Evolutionary conservation across 192 early-diverging fungal genomes (phyloP).

Genomic region (Allomyces macrogynus): DNA sequence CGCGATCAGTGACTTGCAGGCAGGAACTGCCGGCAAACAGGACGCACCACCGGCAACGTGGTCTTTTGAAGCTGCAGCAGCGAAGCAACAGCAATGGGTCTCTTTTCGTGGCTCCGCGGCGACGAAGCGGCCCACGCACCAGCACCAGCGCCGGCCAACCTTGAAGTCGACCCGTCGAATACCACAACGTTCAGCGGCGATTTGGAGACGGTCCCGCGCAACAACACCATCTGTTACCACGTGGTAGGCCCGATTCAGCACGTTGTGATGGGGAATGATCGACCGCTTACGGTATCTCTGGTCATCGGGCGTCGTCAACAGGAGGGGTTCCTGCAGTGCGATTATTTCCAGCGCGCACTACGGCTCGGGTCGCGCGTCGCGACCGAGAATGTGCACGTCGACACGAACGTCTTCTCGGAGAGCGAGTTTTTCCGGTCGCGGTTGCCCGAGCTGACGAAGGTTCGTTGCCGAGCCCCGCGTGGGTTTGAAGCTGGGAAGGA

Average conservation of each 20-base stretch:
- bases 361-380: background rate
- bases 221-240: background rate
- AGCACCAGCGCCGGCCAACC: background rate
- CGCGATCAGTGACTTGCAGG: no score
- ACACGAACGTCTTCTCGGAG: background rate
- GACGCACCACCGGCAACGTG: no score
- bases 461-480: background rate
- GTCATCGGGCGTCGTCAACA: background rate
- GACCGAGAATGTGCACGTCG: background rate
- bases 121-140: background rate
- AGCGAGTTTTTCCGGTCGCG: background rate
- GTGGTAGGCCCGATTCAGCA: background rate
- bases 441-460: background rate
- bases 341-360: background rate
- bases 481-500: no score
- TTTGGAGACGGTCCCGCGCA: background rate
- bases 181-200: background rate
- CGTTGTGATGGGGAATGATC: background rate
- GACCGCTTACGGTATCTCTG: background rate
- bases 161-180: background rate
- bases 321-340: background rate
- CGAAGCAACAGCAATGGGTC: background rate
- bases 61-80: no score
- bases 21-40: no score
- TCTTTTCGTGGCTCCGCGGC: background rate